Base-by-base conservation (phyloP, 345 rosid genomes). In the Eucalyptus viminalis region DNA sequence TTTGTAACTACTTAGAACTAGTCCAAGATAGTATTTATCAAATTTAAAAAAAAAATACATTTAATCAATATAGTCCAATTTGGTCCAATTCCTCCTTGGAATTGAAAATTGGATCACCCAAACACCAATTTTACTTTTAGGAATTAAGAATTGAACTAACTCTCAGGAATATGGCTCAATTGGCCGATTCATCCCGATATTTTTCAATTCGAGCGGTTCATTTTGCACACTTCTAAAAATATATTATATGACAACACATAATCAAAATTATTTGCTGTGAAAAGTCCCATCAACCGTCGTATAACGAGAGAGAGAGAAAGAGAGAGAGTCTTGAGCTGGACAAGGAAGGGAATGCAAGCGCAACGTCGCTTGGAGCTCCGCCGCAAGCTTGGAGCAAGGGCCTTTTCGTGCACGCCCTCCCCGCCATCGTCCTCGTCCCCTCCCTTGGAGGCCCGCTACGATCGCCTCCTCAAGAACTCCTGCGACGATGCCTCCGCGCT, bases 121-220 rank as follows among this genome's bases (percentile, higher is more conserved):
- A 51, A 17, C 1, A 53, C 2, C 9, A 53, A 0, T 53, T 53
- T 2, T 10, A 53, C 0, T 21, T 53, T 53, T 53, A 8, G 0
- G 0, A 53, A 21, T 53, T 0, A 2, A 53, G 0, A 53, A 53
- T 0, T 0, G 0, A 0, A 21, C 0, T 2, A 2, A 8, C 11
- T 21, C 1, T 53, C 0, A 0, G 0, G 0, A 53, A 53, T 21
- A 0, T 0, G 0, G 5, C 25, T 2, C 58, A 53, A 53, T 0
- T 0, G 0, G 2, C 10, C 0, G 2, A 53, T 53, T 19, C 0
- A 1, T 50, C 21, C 3, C 1, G 2, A 3, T 21, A 51, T 51
- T 50, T 51, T 2, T 1, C 54, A 0, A 6, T 8, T 53, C 0
- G 1, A 53, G 24, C 24, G 2, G 9, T 51, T 3, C 0, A 53